phyloP scores from a whole-genome alignment of 495 filamentous ascomycete species.

The Cudoniella acicularis region DNA sequence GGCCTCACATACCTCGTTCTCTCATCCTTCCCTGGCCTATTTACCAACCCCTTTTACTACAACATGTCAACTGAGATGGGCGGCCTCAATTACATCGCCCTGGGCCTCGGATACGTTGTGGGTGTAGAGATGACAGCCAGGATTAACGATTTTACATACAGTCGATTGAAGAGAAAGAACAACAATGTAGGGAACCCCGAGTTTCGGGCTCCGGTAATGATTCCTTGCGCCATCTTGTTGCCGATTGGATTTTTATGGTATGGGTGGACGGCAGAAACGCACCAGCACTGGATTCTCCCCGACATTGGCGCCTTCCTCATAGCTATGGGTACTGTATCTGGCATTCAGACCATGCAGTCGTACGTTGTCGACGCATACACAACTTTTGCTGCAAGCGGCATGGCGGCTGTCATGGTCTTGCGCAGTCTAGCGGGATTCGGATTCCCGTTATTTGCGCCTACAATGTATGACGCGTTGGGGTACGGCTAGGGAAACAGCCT shows the following conservation, averaged over 20 bases:
- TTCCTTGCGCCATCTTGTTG: conserved; percentile 52
- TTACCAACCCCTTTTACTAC: conserved; percentile 57
- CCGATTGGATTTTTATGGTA: conserved; percentile 68
- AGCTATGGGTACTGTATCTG: conserved; percentile 54
- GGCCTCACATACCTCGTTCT: conserved; percentile 72
- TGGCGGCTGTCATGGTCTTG: conserved; percentile 64
- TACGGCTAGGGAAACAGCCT: conserved; percentile 56
- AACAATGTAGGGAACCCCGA: conserved; percentile 57
- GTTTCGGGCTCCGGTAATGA: conserved; percentile 64
- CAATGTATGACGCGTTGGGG: conserved; percentile 53
- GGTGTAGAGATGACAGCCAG: conserved; percentile 49
- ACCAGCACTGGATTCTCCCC: conserved; percentile 66
- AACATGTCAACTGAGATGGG: conserved; percentile 56
- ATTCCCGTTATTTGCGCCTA: conserved; percentile 74
- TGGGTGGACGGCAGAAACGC: conserved; percentile 63
- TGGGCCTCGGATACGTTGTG: conserved; percentile 52
- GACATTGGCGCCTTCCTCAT: conserved; percentile 66
- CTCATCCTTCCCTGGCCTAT: conserved; percentile 64
- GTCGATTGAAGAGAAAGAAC: conserved; percentile 54
- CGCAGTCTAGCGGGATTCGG: conserved; percentile 67
- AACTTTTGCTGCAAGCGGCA: conserved; percentile 67
- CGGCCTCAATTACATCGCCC: conserved; percentile 60
- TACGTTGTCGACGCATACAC: conserved; percentile 79
- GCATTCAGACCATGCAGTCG: conserved; percentile 68
- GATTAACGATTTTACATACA: conserved; percentile 59